Evolutionary conservation across 257 asterid species (phyloP).

Genomic region (Gynochthodes officinalis): DNA sequence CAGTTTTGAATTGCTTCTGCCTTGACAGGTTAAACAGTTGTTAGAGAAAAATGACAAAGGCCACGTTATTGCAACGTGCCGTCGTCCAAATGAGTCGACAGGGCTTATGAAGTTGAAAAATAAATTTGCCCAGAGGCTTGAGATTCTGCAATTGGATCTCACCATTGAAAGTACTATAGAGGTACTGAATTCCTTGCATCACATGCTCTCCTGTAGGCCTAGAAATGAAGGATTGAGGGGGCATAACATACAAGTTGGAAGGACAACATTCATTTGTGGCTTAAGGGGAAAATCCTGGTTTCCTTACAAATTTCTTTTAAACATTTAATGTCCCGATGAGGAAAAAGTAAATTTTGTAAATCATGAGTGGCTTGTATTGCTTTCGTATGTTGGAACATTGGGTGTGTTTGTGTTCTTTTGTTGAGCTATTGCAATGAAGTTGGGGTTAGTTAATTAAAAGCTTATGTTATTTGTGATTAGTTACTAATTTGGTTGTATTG

Average conservation of each 20-base stretch:
- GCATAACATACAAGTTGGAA: background rate
- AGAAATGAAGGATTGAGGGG: background rate
- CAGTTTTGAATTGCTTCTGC: background rate
- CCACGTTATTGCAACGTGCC: slow-evolving; percentile 80
- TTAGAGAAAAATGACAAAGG: slow-evolving; percentile 61
- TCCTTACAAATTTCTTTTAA: background rate
- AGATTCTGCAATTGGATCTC: slow-evolving; percentile 74
- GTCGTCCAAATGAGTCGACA: slow-evolving; percentile 63
- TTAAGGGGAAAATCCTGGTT: background rate
- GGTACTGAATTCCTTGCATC: slow-evolving; percentile 36
- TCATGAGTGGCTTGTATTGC: background rate
- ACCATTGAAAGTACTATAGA: slow-evolving; percentile 74
- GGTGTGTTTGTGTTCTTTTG: background rate
- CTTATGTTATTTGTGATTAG: background rate
- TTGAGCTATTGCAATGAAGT: background rate
- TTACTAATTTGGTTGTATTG: background rate
- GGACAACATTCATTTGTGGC: background rate
- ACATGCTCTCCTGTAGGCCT: background rate
- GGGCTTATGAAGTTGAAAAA: slow-evolving; percentile 68
- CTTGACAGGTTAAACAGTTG: slow-evolving; percentile 71
- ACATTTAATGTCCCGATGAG: background rate
- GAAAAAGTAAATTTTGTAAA: background rate
- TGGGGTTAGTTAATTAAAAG: background rate
- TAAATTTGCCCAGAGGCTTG: slow-evolving; percentile 65
- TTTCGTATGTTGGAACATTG: background rate